These are phyloP conservation scores for Collybia mongolica DNA, from an alignment of 768 basidiomycete species.

Conservation along the genomic window DNA sequence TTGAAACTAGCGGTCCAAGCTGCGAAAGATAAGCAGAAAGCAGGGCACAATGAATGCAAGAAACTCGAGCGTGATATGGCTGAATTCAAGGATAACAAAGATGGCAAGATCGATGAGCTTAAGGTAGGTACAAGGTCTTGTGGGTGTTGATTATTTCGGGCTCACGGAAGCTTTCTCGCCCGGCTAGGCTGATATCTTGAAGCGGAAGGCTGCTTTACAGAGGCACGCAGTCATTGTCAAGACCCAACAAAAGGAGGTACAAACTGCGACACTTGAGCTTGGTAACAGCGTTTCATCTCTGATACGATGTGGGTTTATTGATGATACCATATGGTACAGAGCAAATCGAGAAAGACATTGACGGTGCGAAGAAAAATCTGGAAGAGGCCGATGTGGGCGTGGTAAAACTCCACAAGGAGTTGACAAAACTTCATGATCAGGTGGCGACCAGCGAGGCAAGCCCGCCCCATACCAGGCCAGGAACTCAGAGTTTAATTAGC, in stretches of 20 bases:
- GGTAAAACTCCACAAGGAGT: constrained; percentile 57
- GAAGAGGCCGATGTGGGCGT: constrained; percentile 45
- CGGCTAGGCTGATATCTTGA: constrained; percentile 67
- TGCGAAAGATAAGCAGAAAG: constrained; percentile 75
- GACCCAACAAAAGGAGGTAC: constrained; percentile 84
- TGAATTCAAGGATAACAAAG: constrained; percentile 99
- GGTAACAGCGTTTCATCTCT: constrained; percentile 40
- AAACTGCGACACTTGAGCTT: constrained; percentile 85
- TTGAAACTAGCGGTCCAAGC: constrained; percentile 57
- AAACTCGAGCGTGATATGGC: constrained; percentile 96
- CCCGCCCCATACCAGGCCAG: too few species aligned
- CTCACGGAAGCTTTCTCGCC: not conserved
- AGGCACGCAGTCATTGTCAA: constrained; percentile 84
- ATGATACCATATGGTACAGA: constrained; percentile 40
- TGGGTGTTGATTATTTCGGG: not conserved
- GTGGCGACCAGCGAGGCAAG: constrained; percentile 44
- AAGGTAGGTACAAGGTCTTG: constrained; percentile 51
- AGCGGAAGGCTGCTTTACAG: constrained; percentile 77
- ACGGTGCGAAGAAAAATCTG: constrained; percentile 41
- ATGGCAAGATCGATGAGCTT: constrained; percentile 92
- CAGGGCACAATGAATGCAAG: constrained; percentile 73
- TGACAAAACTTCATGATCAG: constrained; percentile 55
- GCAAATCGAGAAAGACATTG: constrained; percentile 77
- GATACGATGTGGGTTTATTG: constrained; percentile 1
- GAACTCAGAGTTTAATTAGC: too few species aligned